These are phyloP conservation scores for Syncephalastrum sp. DNA, from an alignment of 371 early-diverging fungal genomes.

Conservation along the genomic window DNA sequence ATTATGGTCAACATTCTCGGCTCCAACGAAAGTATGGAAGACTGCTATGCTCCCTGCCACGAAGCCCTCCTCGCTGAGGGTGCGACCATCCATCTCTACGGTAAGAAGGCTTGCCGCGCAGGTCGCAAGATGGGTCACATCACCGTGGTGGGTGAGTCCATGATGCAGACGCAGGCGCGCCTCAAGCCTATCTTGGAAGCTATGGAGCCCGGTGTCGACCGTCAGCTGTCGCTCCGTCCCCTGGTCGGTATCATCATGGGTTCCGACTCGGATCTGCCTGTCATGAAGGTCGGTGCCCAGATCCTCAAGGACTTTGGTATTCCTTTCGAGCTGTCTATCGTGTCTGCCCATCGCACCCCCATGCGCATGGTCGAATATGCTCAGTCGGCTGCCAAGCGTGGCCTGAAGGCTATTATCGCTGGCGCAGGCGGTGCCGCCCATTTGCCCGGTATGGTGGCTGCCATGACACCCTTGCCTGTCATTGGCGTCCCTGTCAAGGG, in stretches of 20 bases:
- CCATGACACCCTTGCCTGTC: conserved; percentile 93
- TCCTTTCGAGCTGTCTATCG: conserved; percentile 93
- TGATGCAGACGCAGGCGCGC: conserved; percentile 67
- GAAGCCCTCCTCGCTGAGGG: conserved; percentile 76
- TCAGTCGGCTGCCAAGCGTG: conserved; percentile 80
- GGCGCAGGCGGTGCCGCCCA: conserved; percentile 98
- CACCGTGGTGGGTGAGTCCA: conserved; percentile 85
- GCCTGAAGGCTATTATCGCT: conserved; percentile 93
- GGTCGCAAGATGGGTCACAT: conserved; percentile 98
- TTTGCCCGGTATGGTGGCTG: conserved; percentile 98
- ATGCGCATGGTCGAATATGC: conserved; percentile 92
- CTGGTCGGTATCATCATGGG: conserved; percentile 97
- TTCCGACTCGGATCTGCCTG: conserved; percentile 94
- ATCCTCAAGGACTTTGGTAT: conserved; percentile 86
- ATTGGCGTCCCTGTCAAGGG: conserved; percentile 96
- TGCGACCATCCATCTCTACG: conserved; percentile 91
- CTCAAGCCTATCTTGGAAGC: conserved; percentile 60
- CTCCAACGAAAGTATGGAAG: conserved; percentile 50
- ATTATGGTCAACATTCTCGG: conserved; percentile 96
- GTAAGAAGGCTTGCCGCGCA: conserved; percentile 81
- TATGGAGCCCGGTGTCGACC: conserved; percentile 57
- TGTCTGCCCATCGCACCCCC: conserved; percentile 96
- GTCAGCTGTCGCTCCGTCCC: conserved; percentile 57
- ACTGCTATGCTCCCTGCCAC: conserved; percentile 66
- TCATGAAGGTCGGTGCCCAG: conserved; percentile 86